Conservation (phyloP, 805 yeast genomes). For the Wickerhamomyces chambardii region DNA sequence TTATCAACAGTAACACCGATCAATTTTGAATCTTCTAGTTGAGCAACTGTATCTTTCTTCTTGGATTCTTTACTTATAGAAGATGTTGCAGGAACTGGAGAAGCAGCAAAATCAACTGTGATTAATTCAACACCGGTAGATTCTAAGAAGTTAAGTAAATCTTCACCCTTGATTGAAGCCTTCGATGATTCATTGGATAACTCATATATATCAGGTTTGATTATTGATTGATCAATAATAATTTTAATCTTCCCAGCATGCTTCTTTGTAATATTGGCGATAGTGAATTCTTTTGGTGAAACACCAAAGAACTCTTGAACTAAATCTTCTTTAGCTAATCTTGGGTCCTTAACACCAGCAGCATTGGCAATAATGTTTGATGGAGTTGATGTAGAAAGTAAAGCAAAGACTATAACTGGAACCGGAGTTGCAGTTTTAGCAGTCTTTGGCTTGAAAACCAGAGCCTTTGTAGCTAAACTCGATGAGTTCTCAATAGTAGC, state of each 20-base stretch:
- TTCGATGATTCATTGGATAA: conserved; percentile 45
- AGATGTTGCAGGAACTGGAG: conserved; percentile 28
- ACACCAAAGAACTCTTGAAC: conserved; percentile 53
- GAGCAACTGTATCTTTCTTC: conserved; percentile 26
- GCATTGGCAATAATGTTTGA: conserved; percentile 52
- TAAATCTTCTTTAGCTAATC: conserved; percentile 79
- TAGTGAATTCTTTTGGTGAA: conserved; percentile 51
- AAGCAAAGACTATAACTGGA: conserved; percentile 76
- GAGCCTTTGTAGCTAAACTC: conserved; percentile 54
- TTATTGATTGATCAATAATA: conserved; percentile 44
- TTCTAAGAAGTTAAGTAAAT: conserved; percentile 35
- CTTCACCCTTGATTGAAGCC: conserved; percentile 37
- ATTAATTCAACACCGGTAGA: conserved; percentile 43
- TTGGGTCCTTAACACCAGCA: conserved; percentile 73
- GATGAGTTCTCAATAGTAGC: conserved; percentile 45
- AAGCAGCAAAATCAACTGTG: conserved; percentile 44
- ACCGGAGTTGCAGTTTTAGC: conserved; percentile 72
- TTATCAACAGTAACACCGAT: conserved; percentile 96
- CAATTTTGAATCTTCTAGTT: conserved; percentile 76
- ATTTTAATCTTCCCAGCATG: conserved; percentile 54
- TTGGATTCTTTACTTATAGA: conserved; percentile 19
- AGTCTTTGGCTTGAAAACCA: conserved; percentile 88
- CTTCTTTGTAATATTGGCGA: conserved; percentile 35
- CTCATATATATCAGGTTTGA: conserved; percentile 24
- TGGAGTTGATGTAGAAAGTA: conserved; percentile 63